Base-by-base conservation (phyloP, 352 stramenopile species). In the Elongisporangium senticosum region DNA sequence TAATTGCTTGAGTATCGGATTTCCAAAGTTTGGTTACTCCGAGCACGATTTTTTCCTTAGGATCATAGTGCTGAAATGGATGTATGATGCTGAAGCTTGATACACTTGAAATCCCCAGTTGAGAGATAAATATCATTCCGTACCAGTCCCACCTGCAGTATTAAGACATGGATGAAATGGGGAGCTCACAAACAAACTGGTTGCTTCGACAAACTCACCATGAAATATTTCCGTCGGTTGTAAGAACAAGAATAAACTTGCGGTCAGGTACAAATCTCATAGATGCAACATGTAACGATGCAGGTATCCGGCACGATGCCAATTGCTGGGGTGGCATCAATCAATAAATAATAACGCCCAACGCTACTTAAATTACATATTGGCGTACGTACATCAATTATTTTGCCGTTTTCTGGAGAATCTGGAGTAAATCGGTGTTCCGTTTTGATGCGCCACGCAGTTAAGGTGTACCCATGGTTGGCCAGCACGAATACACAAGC, bases 111-210 rank as follows among this genome's bases (percentile, higher is more conserved):
- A 60, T 28, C 13, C 65, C 26, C 37, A 62, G 37, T 19, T 69
- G 61, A 22, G 61, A 60, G 19, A 68, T 39, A 17, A 72, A 43
- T 21, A 55, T 56, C 59, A 75, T 67, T 11, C 61, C 63, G 23
- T 62, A 54, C 69, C 67, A 80, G 22, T 74, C 63, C 72, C 72
- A 80, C 69, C 72, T 80, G 56, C 49, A 17, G 3, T 14, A 58
- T 4, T 22, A 17, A 33, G 4, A 37, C 24, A 65, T 51, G 21
- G 11, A 58, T 48, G 51, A 33, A 37, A 51, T 57, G 11, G 48
- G 33, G 24, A 13, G 17, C 15, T 17, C 24, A 21, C 53, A 48
- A 47, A 49, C 13, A 48, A 37, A 5, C 19, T 49, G n/a, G 19
- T 49, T 19, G 11, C 1, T 51, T 39, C 23, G 17, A 43, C 10